Evolutionary conservation across 1,139 yeast species (phyloP), one percentile per base, ranked within the genome.

Genomic region (Candida glucosophila): DNA sequence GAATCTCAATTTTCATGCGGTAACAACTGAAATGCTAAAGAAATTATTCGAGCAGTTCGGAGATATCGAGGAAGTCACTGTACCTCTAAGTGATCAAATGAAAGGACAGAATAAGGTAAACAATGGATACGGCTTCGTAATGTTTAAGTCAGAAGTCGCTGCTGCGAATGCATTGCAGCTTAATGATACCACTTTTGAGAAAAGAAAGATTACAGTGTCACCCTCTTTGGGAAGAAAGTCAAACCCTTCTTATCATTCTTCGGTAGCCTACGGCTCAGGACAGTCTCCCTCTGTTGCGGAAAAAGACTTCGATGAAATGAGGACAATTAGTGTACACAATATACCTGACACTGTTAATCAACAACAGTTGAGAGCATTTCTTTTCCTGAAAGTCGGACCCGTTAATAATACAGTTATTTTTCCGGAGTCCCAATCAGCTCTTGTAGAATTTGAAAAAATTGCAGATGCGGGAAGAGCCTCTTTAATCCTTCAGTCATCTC

Each of bases 61-160:
- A 1, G 40, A 44, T 0, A 59, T 82, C 8, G 76, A 73, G 31
- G 55, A 48, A 22, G 46, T 78, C 0, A 58, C 55, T 12, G 41
- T 80, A 5, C 88, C 82, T 0, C 30, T 60, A 20, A 55, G 49
- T 12, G 42, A 40, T 1, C 44, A 43, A 11, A 55, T 47, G 43
- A 44, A 37, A 17, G 33, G 42, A 4, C 37, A 44, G 19, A 57
- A 62, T 5, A 37, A 47, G 17, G 31, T 41, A 9, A 55, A 67
- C 33, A 69, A 69, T 24, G 81, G 81, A 0, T 69, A 62, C 43
- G 86, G 77, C 0, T 75, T 77, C 36, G 48, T 77, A 1, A 52
- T 66, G 0, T 77, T 68, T 37, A 32, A 39, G 8, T 44, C 52
- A 0, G 41, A 47, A 6, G 55, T 50, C 1, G 62, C 64, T 2